Base-by-base conservation (phyloP, 1,139 yeast genomes). In the Yamadazyma jaroonii region DNA sequence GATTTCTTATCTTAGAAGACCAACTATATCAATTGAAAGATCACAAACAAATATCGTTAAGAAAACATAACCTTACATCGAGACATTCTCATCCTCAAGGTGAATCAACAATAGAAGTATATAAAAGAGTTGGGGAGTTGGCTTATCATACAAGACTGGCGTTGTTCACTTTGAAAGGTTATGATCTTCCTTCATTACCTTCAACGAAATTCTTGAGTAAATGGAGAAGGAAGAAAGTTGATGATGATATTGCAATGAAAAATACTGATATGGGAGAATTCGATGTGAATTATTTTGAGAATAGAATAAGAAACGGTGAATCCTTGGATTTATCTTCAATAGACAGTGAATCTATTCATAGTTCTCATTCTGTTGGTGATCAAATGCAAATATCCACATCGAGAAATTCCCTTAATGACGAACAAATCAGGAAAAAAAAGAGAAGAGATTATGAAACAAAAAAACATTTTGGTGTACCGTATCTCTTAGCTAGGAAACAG, bases 401-500 rank as follows among this genome's bases (percentile, higher is more conserved):
- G 31, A 13, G 42, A 40, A 32, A 44, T 51, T 2, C 45, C 43
- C 20, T 17, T 17, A 17, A 17, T 17, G 20, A 17, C 3, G 54
- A 46, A 34, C 60, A 57, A 44, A 22, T 39, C 3, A 46, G 47
- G 29, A 56, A 52, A 13, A 33, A 50, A 6, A 53, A 55, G 15
- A 50, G 56, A 33, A 49, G 70, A 35, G 74, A 69, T 47, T 70
- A 68, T 46, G 48, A 54, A 17, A 41, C 52, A 8, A 62, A 58
- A 35, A 59, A 59, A 34, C 55, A 54, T 29, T 67, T 56, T 41
- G 61, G 62, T n/a, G 77, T 83, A 1, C 83, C 95, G 0, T 85
- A 83, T 54, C 63, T 74, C 25, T 77, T 74, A 38, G 97, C 97
- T 1, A 72, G 83, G 47, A 73, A 81, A 42, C 86, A 86, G 56